Conservation (phyloP, 495 filamentous ascomycete species). For the Diplogelasinospora grovesii region DNA sequence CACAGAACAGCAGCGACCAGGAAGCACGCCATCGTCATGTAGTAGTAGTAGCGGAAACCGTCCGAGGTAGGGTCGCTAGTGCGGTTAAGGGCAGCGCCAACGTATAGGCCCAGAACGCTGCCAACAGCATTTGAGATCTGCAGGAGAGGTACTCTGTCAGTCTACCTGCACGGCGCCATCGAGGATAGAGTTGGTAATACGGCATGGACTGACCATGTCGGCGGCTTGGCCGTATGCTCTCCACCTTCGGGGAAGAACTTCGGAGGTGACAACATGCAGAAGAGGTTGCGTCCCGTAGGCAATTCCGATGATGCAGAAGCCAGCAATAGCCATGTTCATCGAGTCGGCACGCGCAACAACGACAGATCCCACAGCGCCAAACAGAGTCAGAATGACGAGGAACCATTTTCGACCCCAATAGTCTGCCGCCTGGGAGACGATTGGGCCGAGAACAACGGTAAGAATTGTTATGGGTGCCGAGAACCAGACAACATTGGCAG, state of each 20-base stretch:
- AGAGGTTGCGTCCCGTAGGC: conserved; percentile 29
- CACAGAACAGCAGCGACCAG: conserved; percentile 15
- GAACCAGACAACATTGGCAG: conserved; percentile 21
- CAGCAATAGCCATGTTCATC: conserved; percentile 28
- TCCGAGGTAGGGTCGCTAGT: conserved; percentile 8
- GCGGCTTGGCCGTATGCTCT: conserved; percentile 24
- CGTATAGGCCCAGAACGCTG: conserved; percentile 10
- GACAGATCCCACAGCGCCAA: conserved; percentile 23
- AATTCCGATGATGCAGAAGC: conserved; percentile 21
- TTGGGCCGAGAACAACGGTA: conserved; percentile 24
- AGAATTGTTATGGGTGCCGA: conserved; percentile 23
- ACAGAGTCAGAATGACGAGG: conserved; percentile 24
- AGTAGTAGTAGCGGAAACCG: conserved; percentile 28
- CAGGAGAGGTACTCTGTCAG: too few relatives aligned
- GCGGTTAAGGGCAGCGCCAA: conserved; percentile 22
- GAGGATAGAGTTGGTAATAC: too few relatives aligned
- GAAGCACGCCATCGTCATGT: conserved; percentile 19
- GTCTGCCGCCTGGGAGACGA: conserved; percentile 30
- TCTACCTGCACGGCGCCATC: too few relatives aligned
- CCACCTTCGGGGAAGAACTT: conserved; percentile 27
- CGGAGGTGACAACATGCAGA: conserved; percentile 27
- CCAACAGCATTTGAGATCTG: conserved; percentile 16
- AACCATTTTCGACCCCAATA: conserved; percentile 34
- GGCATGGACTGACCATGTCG: too few relatives aligned
- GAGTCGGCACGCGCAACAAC: conserved; percentile 25